Conservation (phyloP, 805 yeast genomes). For the Monosporozyma siamensis region DNA sequence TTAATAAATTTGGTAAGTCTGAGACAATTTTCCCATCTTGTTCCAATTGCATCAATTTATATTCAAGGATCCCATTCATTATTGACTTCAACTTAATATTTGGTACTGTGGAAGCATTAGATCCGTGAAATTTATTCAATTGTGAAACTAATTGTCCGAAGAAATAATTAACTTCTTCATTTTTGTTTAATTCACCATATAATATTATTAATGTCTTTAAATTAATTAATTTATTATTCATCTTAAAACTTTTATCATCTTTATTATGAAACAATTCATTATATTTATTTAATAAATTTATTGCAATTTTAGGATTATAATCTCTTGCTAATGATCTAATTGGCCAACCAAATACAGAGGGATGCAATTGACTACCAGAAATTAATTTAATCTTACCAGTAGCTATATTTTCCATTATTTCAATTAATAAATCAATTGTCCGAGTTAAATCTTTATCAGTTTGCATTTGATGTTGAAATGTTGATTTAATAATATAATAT, state of each 20-base stretch:
- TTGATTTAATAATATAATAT: slow-evolving; percentile 24
- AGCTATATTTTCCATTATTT: slow-evolving; percentile 23
- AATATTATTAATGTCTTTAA: slow-evolving; percentile 28
- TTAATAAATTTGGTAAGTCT: slow-evolving; percentile 15
- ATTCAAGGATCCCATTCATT: slow-evolving; percentile 18
- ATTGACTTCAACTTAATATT: slow-evolving; percentile 15
- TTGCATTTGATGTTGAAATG: slow-evolving; percentile 24
- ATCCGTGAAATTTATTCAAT: slow-evolving; percentile 12
- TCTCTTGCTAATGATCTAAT: slow-evolving; percentile 25
- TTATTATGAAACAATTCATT: slow-evolving; percentile 22
- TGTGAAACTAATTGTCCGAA: slow-evolving; percentile 16
- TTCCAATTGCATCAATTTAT: slow-evolving; percentile 18
- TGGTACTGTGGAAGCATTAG: slow-evolving; percentile 16
- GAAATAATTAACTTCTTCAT: slow-evolving; percentile 17
- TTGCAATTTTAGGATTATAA: slow-evolving; percentile 28
- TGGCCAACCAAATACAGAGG: slow-evolving; percentile 31
- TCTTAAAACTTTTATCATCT: slow-evolving; percentile 7
- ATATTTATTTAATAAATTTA: slow-evolving; percentile 27
- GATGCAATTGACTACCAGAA: slow-evolving; percentile 21
- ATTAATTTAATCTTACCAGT: slow-evolving; percentile 15
- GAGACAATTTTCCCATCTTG: slow-evolving; percentile 6
- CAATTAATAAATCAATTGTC: slow-evolving; percentile 26
- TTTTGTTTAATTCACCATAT: slow-evolving; percentile 27
- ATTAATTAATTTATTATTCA: slow-evolving; percentile 21
- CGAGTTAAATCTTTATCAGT: slow-evolving; percentile 22